Base-by-base conservation (phyloP, 2,329 filamentous ascomycete genomes). In the Onygenales sp. region DNA sequence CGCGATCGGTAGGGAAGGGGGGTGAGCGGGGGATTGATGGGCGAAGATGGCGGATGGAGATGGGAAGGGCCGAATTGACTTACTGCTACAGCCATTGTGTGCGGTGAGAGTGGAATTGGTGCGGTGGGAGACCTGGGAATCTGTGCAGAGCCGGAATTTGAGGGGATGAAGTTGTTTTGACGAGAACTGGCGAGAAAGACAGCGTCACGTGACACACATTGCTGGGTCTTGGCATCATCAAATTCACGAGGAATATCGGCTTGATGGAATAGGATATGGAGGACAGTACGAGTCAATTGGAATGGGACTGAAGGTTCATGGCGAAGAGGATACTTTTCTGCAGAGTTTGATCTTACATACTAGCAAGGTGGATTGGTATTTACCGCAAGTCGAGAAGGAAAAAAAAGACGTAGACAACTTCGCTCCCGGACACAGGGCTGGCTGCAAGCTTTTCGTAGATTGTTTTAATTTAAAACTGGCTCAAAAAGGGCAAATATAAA, bases 71-170 rank as follows among this genome's bases (percentile, higher is more conserved):
- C 2, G 17, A n/a, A 40, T 39, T 39, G 10, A 57, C 56, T 57
- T 56, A 57, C 56, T 71, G 71, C 63, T 63, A 69, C 67, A 62
- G 70, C 69, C 70, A 73, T 73, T 70, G 65, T 70, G 67, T 27
- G 65, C 58, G 54, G 54, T 61, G 58, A 58, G 62, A 61, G 64
- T 61, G 61, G 63, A 59, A 40, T 59, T 66, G 31, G 37, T 17
- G 11, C 4, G 46, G 45, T 40, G 40, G 27, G 31, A 43, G 42
- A 31, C 45, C 46, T 55, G 46, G 46, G 48, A 21, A 17, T 39
- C 32, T 52, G 51, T 57, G 47, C 44, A 32, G 48, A 47, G 47
- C 42, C 44, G 52, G 47, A 52, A 51, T 52, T 57, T 52, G 52
- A 52, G 45, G 54, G 32, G 37, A 51, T 42, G 42, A 51, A 21